phyloP scores from a whole-genome alignment of 352 stramenopile genomes.

The Phytopythium aichiense region DNA sequence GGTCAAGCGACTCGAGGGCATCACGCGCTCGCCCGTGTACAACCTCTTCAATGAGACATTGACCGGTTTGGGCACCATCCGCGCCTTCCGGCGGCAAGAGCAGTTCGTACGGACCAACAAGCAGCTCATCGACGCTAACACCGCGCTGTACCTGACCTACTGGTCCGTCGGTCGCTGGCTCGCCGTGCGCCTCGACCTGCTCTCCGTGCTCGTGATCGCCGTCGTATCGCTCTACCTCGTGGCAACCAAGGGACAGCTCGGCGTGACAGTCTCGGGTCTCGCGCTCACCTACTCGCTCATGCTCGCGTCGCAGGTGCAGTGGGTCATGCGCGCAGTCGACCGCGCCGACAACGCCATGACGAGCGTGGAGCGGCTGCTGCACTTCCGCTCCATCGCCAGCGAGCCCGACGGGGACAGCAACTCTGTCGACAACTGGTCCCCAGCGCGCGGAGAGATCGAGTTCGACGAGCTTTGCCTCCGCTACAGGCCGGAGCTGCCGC shows the following conservation, averaged over 20 bases:
- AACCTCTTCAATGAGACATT: slow-evolving; percentile 91
- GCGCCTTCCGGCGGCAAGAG: slow-evolving; percentile 54
- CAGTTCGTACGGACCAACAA: slow-evolving; percentile 29
- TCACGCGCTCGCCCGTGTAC: slow-evolving; percentile 89
- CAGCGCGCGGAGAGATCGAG: not conserved
- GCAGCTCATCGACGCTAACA: slow-evolving; percentile 34
- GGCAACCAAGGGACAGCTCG: slow-evolving; percentile 30
- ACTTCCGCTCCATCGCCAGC: slow-evolving; percentile 21
- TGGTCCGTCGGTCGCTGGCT: slow-evolving; percentile 85
- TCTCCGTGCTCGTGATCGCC: slow-evolving; percentile 82
- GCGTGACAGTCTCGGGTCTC: slow-evolving; percentile 20
- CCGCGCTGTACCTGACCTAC: slow-evolving; percentile 34
- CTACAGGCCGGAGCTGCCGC: slow-evolving; percentile 33
- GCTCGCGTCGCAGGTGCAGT: slow-evolving; percentile 41
- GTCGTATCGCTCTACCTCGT: slow-evolving; percentile 85
- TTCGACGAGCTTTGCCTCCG: slow-evolving; percentile 25
- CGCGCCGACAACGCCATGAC: slow-evolving; percentile 58
- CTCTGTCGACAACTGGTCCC: not conserved
- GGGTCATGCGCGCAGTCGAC: slow-evolving; percentile 21
- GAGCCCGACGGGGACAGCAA: slow-evolving; percentile 29
- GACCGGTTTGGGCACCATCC: slow-evolving; percentile 91
- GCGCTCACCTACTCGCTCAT: slow-evolving; percentile 32
- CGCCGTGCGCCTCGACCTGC: slow-evolving; percentile 85
- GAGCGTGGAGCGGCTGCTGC: slow-evolving; percentile 32
- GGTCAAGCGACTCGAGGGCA: slow-evolving; percentile 92